These are phyloP conservation scores for Umbelopsis sp. DNA, from an alignment of 192 early-diverging fungal species.

Conservation along the genomic window DNA sequence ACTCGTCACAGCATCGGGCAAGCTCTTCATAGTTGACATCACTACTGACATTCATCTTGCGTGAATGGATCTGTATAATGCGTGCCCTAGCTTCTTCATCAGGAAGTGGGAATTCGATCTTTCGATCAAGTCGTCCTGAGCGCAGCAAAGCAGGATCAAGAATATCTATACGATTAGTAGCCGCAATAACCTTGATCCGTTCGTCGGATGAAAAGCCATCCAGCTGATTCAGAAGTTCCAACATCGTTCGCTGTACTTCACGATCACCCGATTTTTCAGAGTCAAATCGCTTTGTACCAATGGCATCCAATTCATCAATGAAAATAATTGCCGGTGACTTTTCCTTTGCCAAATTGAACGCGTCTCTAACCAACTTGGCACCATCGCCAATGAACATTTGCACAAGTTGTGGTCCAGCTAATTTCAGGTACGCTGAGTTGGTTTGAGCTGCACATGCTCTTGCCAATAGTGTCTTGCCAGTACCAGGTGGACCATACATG, in stretches of 20 bases:
- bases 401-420: conserved; percentile 95
- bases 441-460: conserved; percentile 98
- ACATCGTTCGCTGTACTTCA: conserved; percentile 98
- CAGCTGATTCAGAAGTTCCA: conserved; percentile 97
- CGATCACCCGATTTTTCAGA: conserved; percentile 97
- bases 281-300: conserved; percentile 99
- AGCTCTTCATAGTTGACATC: conserved; percentile 98
- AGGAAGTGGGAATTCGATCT: conserved; percentile 90
- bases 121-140: conserved; percentile 87
- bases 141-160: conserved; percentile 88
- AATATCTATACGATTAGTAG: conserved; percentile 96
- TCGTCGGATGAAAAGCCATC: conserved; percentile 97
- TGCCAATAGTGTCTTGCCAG: conserved; percentile 91
- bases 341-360: conserved; percentile 96
- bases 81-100: conserved; percentile 94
- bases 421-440: conserved; percentile 92
- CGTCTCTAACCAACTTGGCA: conserved; percentile 95
- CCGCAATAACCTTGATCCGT: conserved; percentile 98
- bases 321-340: conserved; percentile 99
- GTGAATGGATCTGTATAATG: conserved; percentile 96
- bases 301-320: conserved; percentile 98
- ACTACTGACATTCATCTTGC: conserved; percentile 95
- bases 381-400: conserved; percentile 99
- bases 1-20: conserved; percentile 94
- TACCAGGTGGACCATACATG: conserved; percentile 86